phyloP scores from a whole-genome alignment of 345 rosid genomes.

The Arabidopsis suecica region DNA sequence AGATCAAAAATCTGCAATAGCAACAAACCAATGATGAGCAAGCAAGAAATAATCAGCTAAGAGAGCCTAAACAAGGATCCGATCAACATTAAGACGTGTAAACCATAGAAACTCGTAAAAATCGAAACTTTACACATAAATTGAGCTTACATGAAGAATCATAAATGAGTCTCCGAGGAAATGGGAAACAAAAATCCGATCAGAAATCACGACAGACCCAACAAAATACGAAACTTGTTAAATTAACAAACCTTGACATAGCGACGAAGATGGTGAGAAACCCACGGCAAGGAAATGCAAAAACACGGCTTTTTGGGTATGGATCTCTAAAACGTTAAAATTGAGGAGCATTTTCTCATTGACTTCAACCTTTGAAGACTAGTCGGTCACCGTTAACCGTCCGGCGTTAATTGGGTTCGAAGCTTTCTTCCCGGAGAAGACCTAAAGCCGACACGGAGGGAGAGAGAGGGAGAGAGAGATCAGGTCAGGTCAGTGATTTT shows the following conservation, averaged over 20 bases:
- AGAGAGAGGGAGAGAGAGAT: slow-evolving; percentile 41
- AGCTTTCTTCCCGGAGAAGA: slow-evolving; percentile 35
- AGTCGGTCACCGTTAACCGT: slow-evolving; percentile 5
- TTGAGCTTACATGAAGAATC: slow-evolving; percentile 3
- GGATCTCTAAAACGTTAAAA: slow-evolving; percentile 38
- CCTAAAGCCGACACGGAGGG: slow-evolving; percentile 41
- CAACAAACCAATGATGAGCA: slow-evolving; percentile 11
- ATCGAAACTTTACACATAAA: slow-evolving; percentile 24
- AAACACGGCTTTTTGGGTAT: slow-evolving; percentile 13
- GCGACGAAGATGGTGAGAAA: slow-evolving; percentile 30
- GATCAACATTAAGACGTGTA: not conserved
- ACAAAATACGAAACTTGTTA: not conserved
- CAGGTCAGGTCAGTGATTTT: slow-evolving; percentile 30
- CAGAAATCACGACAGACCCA: not conserved
- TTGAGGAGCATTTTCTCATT: slow-evolving; percentile 46
- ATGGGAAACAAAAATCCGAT: slow-evolving; percentile 34
- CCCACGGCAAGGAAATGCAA: slow-evolving; percentile 14
- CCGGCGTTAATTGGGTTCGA: slow-evolving; percentile 36
- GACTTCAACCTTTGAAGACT: slow-evolving; percentile 18
- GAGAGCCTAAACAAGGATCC: slow-evolving; percentile 20
- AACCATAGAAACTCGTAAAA: not conserved
- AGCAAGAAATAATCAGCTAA: not conserved
- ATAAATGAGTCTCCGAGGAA: slow-evolving; percentile 33
- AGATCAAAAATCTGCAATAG: slow-evolving; percentile 29
- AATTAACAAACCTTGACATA: slow-evolving; percentile 46